Evolutionary conservation across 768 basidiomycete species (phyloP).

Genomic region (Crucibulum laeve): DNA sequence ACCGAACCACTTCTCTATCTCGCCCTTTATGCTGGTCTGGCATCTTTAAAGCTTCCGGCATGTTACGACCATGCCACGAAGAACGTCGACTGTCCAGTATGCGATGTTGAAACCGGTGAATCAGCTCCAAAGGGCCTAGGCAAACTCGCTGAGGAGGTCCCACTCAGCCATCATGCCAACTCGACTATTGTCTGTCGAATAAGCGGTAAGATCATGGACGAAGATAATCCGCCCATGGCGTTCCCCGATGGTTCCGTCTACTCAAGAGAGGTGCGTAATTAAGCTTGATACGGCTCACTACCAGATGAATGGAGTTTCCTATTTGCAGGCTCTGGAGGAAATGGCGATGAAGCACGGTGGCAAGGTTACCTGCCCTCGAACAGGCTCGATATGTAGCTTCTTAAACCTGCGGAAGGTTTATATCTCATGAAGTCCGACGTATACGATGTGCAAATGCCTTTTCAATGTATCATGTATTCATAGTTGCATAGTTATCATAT

Average conservation of each 20-base stretch:
- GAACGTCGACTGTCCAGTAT: conserved; percentile 90
- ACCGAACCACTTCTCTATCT: conserved; percentile 84
- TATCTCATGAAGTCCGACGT: conserved; percentile 55
- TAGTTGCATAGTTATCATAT: neutral
- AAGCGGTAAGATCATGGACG: conserved; percentile 93
- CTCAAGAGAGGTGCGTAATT: conserved; percentile 72
- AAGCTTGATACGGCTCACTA: conserved; percentile 3
- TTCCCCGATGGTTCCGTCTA: conserved; percentile 92
- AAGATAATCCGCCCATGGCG: conserved; percentile 87
- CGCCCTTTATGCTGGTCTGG: conserved; percentile 86
- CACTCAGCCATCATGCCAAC: conserved; percentile 90
- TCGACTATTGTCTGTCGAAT: conserved; percentile 93
- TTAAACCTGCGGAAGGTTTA: conserved; percentile 80
- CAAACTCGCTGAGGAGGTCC: conserved; percentile 78
- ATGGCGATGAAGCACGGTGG: conserved; percentile 83
- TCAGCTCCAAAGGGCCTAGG: conserved; percentile 52
- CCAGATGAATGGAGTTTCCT: conserved; percentile 10
- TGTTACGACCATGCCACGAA: conserved; percentile 64
- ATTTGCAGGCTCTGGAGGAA: conserved; percentile 71
- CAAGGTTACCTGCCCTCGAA: conserved; percentile 80
- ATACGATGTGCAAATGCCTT: neutral
- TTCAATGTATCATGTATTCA: neutral
- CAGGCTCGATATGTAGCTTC: conserved; percentile 61
- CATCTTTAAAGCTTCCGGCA: conserved; percentile 83
- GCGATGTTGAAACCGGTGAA: conserved; percentile 53